Base-by-base conservation (phyloP, 331 rosid genomes). In the Telfairia occidentalis region DNA sequence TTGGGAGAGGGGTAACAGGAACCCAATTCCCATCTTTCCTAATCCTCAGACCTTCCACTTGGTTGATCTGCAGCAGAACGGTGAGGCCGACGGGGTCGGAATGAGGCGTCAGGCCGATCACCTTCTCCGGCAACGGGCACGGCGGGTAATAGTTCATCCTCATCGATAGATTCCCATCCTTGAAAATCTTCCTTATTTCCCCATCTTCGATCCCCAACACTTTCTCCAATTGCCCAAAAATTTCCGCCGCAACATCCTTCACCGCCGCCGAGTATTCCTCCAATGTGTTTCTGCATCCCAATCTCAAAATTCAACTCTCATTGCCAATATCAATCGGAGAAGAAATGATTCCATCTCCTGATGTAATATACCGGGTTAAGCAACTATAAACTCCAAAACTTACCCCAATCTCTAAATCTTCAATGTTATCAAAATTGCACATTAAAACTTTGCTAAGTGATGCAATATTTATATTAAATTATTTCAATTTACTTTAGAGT, bases 61-160 rank as follows among this genome's bases (percentile, higher is more conserved):
- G 35, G 46, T 57, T 75, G 38, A 75, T 26, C 11, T 60, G 78
- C 7, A 63, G 54, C 40, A 89, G 81, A 38, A 86, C 82, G 2
- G 90, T 85, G 13, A 85, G 50, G n/a, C 78, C 89, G 3, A 30
- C 40, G 13, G 69, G 46, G 73, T 87, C 91, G 5, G 90, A 82
- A 60, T 85, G 87, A 49, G 85, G 67, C 37, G 46, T 79, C 11
- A 84, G 74, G 28, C 91, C 88, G 19, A 77, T 66, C 5, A 46
- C 83, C 30, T 69, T 45, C 42, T 84, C 83, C 5, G 83, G 81
- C 45, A 72, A 82, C 0, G 89, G 86, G 76, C 90, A 89, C 38
- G 85, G 84, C 0, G 93, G 89, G 61, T 86, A 85, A 40, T 85
- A 89, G 82, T 85, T 89, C 82, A 89, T 83, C 72, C 90, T 85